A percentile compares a stretch with the other conserved stretches of the same genome.
Evolutionary conservation across 306 rosid genomes (phyloP).

Genomic region (Casuarina equisetifolia): DNA sequence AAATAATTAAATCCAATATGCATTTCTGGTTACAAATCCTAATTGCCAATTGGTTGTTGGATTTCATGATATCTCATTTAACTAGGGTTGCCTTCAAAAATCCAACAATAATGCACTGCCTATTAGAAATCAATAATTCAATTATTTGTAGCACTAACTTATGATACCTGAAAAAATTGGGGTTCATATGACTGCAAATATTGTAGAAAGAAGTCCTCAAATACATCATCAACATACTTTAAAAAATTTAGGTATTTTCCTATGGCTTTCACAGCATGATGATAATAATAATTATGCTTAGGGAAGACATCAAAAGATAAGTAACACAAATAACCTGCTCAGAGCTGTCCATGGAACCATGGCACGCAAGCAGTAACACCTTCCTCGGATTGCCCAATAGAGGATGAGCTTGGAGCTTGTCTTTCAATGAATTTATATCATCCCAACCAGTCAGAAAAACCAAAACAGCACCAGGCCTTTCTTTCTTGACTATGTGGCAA

Average conservation of each 20-base stretch:
- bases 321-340: conserved; percentile 44
- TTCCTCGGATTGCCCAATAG: conserved; percentile 54
- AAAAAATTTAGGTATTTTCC: conserved; percentile 1
- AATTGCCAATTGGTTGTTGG: background rate
- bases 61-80: background rate
- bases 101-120: background rate
- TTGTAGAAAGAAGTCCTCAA: background rate
- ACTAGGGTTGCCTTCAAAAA: background rate
- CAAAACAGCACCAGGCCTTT: conserved; percentile 56
- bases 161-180: too few species aligned
- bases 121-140: background rate
- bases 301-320: conserved; percentile 5
- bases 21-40: background rate
- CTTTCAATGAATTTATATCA: conserved; percentile 57
- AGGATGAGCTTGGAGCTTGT: conserved; percentile 55
- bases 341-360: conserved; percentile 61
- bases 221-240: background rate
- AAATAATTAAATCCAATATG: background rate
- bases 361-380: conserved; percentile 61
- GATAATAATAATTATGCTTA: background rate
- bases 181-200: background rate
- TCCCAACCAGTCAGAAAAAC: conserved; percentile 73
- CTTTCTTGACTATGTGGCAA: conserved; percentile 44
- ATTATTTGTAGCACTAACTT: too few species aligned
- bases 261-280: background rate